These are phyloP conservation scores for Globisporangium alternatum DNA, from an alignment of 352 stramenopile species.

Conservation along the genomic window DNA sequence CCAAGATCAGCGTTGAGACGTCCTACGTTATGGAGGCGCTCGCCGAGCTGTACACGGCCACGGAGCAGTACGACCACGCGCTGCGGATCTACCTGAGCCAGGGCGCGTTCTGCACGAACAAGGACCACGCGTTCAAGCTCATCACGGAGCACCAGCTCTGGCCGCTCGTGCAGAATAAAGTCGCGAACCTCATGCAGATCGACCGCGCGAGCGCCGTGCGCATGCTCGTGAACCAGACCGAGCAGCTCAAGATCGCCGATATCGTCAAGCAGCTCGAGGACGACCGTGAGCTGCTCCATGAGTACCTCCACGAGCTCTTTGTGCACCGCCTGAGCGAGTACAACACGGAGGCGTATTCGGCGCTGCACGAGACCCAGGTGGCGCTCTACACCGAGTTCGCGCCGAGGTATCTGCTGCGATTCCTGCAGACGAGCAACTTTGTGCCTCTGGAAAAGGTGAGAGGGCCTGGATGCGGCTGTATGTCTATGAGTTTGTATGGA, in stretches of 20 bases:
- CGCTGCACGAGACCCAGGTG: constrained; percentile 74
- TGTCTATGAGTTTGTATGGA: background rate
- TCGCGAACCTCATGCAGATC: constrained; percentile 75
- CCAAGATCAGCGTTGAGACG: constrained; percentile 71
- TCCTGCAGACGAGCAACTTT: constrained; percentile 80
- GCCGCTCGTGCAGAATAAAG: constrained; percentile 74
- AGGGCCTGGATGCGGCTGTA: background rate
- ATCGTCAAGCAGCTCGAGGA: constrained; percentile 76
- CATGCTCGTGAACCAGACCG: constrained; percentile 79
- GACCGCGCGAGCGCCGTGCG: constrained; percentile 63
- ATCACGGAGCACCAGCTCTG: constrained; percentile 83
- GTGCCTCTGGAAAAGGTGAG: constrained; percentile 78
- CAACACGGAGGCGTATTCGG: constrained; percentile 72
- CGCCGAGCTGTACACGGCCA: constrained; percentile 77
- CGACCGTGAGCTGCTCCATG: constrained; percentile 61
- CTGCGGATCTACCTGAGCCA: constrained; percentile 85
- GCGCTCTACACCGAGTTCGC: constrained; percentile 70
- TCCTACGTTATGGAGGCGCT: constrained; percentile 82
- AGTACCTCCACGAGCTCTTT: constrained; percentile 78
- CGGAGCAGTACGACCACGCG: constrained; percentile 78
- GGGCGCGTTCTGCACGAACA: constrained; percentile 82
- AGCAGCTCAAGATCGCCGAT: constrained; percentile 75
- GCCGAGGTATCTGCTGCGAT: constrained; percentile 62
- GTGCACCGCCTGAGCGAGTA: constrained; percentile 68
- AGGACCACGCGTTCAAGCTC: constrained; percentile 82